These are phyloP conservation scores for Penicillium fuscoglaucum DNA, from an alignment of 2,329 filamentous ascomycete species.

Conservation along the genomic window DNA sequence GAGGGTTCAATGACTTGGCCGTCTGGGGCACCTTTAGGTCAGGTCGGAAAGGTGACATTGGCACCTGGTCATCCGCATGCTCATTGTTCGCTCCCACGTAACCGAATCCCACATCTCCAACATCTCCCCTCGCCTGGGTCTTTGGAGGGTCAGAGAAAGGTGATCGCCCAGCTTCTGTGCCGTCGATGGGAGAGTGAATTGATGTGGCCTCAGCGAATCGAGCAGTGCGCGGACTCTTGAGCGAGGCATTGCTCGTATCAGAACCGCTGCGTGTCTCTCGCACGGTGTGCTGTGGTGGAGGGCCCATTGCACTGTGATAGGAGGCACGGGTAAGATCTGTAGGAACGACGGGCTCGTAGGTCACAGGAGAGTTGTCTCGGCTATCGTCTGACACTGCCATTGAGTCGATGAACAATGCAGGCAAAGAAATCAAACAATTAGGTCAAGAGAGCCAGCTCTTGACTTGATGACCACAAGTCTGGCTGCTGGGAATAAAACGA, in stretches of 20 bases:
- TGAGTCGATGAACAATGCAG: slow-evolving; percentile 5
- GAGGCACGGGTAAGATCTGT: slow-evolving; percentile 39
- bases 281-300: slow-evolving; percentile 29
- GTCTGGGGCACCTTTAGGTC: slow-evolving; percentile 86
- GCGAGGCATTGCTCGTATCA: slow-evolving; percentile 35
- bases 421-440: slow-evolving; percentile 14
- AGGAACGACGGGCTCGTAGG: slow-evolving; percentile 41
- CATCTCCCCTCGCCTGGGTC: slow-evolving; percentile 54
- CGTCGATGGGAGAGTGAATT: slow-evolving; percentile 61
- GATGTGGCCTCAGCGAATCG: slow-evolving; percentile 67
- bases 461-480: slow-evolving; percentile 9
- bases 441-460: slow-evolving; percentile 41
- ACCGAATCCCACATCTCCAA: slow-evolving; percentile 87
- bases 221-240: slow-evolving; percentile 58
- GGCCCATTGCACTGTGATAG: slow-evolving; percentile 34
- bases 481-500: background rate
- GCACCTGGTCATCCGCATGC: slow-evolving; percentile 56
- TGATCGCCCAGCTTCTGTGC: slow-evolving; percentile 44
- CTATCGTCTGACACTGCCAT: slow-evolving; percentile 32
- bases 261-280: slow-evolving; percentile 31
- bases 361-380: slow-evolving; percentile 31
- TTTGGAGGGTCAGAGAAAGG: slow-evolving; percentile 55
- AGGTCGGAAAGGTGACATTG: slow-evolving; percentile 81
- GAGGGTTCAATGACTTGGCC: slow-evolving; percentile 70
- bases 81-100: slow-evolving; percentile 68